A percentile compares a stretch with the other conserved stretches of the same genome.
These are phyloP conservation scores for Shiraia sp. DNA, from an alignment of 2,329 filamentous ascomycete species.

Conservation along the genomic window DNA sequence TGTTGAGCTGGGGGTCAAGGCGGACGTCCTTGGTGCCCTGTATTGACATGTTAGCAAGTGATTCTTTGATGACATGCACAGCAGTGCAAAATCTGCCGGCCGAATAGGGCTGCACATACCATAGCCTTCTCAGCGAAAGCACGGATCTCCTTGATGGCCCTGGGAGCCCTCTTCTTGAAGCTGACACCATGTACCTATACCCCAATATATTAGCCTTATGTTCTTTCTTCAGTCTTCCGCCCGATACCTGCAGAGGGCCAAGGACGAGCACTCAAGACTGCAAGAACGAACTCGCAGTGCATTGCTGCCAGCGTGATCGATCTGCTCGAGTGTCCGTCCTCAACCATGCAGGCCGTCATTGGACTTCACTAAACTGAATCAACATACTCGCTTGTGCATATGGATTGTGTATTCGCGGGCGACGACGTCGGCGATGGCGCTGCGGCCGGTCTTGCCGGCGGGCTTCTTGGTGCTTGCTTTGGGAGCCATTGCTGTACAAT, in stretches of 20 bases:
- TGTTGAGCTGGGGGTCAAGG: constrained; percentile 98
- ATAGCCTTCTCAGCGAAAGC: constrained; percentile 90
- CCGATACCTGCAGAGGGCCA: constrained; percentile 53
- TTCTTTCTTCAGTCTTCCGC: constrained; percentile 65
- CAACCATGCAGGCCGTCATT: constrained; percentile 56
- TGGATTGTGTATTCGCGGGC: constrained; percentile 99
- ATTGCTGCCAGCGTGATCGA: constrained; percentile 19
- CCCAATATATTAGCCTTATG: constrained; percentile 51
- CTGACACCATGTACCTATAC: constrained; percentile 88
- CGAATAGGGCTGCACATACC: constrained; percentile 65
- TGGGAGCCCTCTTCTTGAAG: constrained; percentile 99
- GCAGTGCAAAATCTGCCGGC: background rate
- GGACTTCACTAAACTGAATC: constrained; percentile 74
- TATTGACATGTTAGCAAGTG: constrained; percentile 18
- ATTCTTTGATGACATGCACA: background rate
- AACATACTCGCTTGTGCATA: constrained; percentile 97
- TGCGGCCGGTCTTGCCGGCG: constrained; percentile 71
- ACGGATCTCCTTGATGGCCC: constrained; percentile 99
- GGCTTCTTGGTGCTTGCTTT: constrained; percentile 61
- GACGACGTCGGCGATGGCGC: constrained; percentile 98
- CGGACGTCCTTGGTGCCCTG: constrained; percentile 97
- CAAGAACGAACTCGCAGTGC: background rate
- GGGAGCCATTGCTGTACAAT: constrained; percentile 44
- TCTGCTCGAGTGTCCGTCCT: constrained; percentile 18
- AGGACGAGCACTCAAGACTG: constrained; percentile 9